Conservation (phyloP, 352 stramenopile species). For the Phytophthora crassamura region DNA sequence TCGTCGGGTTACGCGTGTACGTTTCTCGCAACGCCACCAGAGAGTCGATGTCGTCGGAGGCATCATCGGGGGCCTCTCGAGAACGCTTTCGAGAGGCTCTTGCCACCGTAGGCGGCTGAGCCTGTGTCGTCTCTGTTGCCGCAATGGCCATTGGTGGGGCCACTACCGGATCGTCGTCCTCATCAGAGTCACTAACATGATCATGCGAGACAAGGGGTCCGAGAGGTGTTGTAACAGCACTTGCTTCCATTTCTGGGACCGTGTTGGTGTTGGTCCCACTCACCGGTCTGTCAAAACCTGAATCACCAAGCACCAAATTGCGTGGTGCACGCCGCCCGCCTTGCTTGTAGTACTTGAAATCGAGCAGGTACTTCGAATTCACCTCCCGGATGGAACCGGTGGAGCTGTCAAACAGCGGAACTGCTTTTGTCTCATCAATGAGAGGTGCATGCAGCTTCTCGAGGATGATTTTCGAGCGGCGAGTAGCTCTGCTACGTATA, state of each 20-base stretch:
- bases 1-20: not conserved
- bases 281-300: not conserved
- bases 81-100: not conserved
- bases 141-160: not conserved
- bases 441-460: not conserved
- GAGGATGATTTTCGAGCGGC: not conserved
- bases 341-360: conserved; percentile 3
- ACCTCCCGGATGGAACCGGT: not conserved
- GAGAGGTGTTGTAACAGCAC: not conserved
- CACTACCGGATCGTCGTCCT: not conserved
- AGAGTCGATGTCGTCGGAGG: not conserved
- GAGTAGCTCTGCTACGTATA: not conserved
- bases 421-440: not conserved
- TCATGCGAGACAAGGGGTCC: not conserved
- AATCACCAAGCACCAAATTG: not conserved
- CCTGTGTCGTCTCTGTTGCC: too few relatives aligned
- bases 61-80: not conserved
- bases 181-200: not conserved
- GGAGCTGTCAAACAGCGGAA: conserved; percentile 1
- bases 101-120: too few relatives aligned
- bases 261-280: not conserved
- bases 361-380: not conserved
- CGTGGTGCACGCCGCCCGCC: not conserved
- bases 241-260: not conserved
- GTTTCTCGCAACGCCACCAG: not conserved